Evolutionary conservation across 1,139 yeast species (phyloP).

Genomic region (Geotrichum fermentans): DNA sequence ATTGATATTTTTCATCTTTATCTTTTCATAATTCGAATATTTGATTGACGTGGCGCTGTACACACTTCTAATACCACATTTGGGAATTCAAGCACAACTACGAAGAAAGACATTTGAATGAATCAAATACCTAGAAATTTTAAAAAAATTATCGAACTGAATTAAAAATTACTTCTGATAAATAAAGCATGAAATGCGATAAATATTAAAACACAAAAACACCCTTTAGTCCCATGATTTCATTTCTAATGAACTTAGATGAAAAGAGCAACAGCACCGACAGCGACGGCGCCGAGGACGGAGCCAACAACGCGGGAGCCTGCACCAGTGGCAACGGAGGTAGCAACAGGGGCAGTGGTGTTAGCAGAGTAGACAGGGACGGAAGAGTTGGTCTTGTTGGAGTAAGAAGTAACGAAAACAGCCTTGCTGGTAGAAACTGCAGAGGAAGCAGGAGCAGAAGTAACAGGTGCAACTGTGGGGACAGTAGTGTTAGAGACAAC

Average conservation of each 20-base stretch:
- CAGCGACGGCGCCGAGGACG: conserved; percentile 28
- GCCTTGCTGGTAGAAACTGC: not conserved
- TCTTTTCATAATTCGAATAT: too few species aligned
- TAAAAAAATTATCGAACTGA: conserved; percentile 3
- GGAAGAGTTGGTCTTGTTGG: conserved; percentile 3
- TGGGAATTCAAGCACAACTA: too few species aligned
- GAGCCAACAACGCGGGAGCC: conserved; percentile 30
- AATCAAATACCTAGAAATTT: too few species aligned
- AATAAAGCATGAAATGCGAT: conserved; percentile 3
- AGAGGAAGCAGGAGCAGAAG: not conserved
- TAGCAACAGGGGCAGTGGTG: conserved; percentile 19
- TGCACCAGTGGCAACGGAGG: conserved; percentile 27
- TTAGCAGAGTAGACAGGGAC: conserved; percentile 1
- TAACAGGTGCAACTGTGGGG: conserved; percentile 12
- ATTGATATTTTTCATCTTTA: too few species aligned
- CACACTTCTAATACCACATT: too few species aligned
- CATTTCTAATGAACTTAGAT: conserved; percentile 24
- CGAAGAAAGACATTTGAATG: too few species aligned
- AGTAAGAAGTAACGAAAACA: not conserved
- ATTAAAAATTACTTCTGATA: conserved; percentile 5
- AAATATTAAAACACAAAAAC: not conserved
- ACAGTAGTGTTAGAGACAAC: conserved; percentile 17
- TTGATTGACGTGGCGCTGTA: too few species aligned
- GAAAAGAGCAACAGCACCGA: conserved; percentile 26
- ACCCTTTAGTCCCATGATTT: too few species aligned